A percentile compares a stretch with the other conserved stretches of the same genome.
phyloP scores from a whole-genome alignment of 371 early-diverging fungal genomes.

The Lichtheimia ornata region DNA sequence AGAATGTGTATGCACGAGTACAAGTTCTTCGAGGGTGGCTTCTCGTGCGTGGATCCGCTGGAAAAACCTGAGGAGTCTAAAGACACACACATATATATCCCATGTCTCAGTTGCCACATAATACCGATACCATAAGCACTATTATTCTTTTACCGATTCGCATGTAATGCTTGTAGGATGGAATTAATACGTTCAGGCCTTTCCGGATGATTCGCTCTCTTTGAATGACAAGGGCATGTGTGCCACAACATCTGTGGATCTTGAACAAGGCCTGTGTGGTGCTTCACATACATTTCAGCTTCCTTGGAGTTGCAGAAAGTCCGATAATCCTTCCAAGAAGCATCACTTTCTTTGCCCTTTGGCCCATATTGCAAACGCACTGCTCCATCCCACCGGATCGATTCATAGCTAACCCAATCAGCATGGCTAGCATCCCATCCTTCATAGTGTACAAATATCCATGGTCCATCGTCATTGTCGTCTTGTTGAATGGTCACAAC shows the following conservation, averaged over 20 bases:
- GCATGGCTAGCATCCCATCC: slow-evolving; percentile 64
- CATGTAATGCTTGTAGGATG: slow-evolving; percentile 38
- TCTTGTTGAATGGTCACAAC: slow-evolving; percentile 33
- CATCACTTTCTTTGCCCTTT: slow-evolving; percentile 47
- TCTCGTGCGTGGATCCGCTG: slow-evolving; percentile 54
- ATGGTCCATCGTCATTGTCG: neutral
- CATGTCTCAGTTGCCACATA: neutral
- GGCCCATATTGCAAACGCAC: slow-evolving; percentile 48
- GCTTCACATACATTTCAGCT: slow-evolving; percentile 40
- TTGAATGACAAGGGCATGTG: slow-evolving; percentile 61
- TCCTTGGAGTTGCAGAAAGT: slow-evolving; percentile 54
- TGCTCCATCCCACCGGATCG: slow-evolving; percentile 5
- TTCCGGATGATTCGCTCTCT: slow-evolving; percentile 63
- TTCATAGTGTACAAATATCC: slow-evolving; percentile 60
- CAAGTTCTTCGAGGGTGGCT: slow-evolving; percentile 51
- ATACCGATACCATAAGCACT: too few relatives aligned
- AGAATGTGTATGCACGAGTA: slow-evolving; percentile 50
- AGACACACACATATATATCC: neutral
- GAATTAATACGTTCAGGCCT: slow-evolving; percentile 58
- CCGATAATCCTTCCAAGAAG: slow-evolving; percentile 58
- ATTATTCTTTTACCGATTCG: slow-evolving; percentile 32
- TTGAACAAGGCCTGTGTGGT: slow-evolving; percentile 62
- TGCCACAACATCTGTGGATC: slow-evolving; percentile 61
- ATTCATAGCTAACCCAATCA: slow-evolving; percentile 57
- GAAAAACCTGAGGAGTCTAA: slow-evolving; percentile 53